phyloP scores from a whole-genome alignment of 495 filamentous ascomycete genomes.

The Podospora pseudopauciseta region DNA sequence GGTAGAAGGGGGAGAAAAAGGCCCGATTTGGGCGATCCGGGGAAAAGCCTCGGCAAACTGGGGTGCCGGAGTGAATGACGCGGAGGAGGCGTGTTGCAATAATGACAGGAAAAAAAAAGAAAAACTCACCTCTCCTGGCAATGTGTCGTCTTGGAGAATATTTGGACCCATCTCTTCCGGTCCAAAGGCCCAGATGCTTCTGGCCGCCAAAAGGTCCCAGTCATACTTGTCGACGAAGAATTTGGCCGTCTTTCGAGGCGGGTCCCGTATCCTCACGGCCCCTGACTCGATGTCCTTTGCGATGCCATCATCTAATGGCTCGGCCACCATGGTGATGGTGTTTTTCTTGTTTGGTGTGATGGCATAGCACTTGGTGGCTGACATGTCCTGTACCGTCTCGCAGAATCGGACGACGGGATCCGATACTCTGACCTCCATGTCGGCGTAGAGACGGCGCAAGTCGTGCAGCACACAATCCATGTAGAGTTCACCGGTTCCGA shows the following conservation, averaged over 20 bases:
- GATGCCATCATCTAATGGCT: conserved; percentile 90
- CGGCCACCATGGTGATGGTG: conserved; percentile 97
- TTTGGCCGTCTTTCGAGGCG: conserved; percentile 86
- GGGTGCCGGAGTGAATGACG: neutral
- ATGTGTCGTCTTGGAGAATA: conserved; percentile 92
- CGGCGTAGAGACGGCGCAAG: conserved; percentile 86
- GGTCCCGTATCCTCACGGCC: conserved; percentile 86
- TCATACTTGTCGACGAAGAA: conserved; percentile 98
- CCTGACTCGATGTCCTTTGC: conserved; percentile 93
- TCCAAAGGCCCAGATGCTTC: conserved; percentile 98
- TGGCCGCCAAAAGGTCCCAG: conserved; percentile 89
- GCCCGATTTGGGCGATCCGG: conserved; percentile 17
- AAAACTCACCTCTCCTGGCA: conserved; percentile 67
- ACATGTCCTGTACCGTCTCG: conserved; percentile 97
- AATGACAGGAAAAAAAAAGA: conserved; percentile 15
- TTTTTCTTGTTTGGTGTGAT: conserved; percentile 99
- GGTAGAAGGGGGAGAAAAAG: conserved; percentile 9
- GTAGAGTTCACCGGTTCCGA: conserved; percentile 94
- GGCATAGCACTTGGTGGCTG: conserved; percentile 95
- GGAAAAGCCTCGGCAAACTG: conserved; percentile 4
- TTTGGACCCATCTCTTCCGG: conserved; percentile 95
- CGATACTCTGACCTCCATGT: conserved; percentile 98
- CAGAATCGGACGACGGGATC: conserved; percentile 97
- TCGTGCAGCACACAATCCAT: conserved; percentile 99
- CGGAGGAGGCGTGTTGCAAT: neutral